Evolutionary conservation across 176 grass and related monocot genomes (phyloP).

Genomic region (Bromus sterilis): DNA sequence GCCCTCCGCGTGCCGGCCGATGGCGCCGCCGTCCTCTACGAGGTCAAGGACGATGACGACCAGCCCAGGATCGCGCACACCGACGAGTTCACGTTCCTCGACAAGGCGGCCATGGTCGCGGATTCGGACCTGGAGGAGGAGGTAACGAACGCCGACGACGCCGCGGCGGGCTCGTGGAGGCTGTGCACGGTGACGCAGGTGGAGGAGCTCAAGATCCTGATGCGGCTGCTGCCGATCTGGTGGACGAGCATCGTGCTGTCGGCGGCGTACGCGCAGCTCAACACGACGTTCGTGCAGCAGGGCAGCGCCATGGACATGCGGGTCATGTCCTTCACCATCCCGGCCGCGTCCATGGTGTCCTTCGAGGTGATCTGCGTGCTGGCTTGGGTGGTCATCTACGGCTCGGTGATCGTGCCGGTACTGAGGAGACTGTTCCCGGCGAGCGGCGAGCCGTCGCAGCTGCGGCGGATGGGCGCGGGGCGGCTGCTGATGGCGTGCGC

Average conservation of each 20-base stretch:
- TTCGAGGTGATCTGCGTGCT: slow-evolving; percentile 45
- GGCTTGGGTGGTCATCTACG: slow-evolving; percentile 41
- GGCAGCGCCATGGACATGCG: slow-evolving; percentile 45
- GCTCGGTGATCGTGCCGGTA: slow-evolving; percentile 30
- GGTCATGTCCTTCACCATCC: slow-evolving; percentile 40
- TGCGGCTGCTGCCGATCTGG: slow-evolving; percentile 53
- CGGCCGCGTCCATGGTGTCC: slow-evolving; percentile 46
- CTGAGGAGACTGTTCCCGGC: not conserved
- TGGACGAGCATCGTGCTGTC: slow-evolving; percentile 40
- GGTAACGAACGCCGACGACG: not conserved
- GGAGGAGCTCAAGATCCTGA: slow-evolving; percentile 73
- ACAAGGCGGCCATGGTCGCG: slow-evolving; percentile 49
- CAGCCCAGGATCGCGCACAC: slow-evolving; percentile 50
- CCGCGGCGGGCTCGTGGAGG: slow-evolving; percentile 2
- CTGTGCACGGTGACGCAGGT: slow-evolving; percentile 85
- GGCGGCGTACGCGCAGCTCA: slow-evolving; percentile 48
- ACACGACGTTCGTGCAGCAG: slow-evolving; percentile 63
- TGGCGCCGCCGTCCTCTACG: slow-evolving; percentile 26
- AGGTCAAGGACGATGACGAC: slow-evolving; percentile 26
- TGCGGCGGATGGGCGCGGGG: slow-evolving; percentile 59
- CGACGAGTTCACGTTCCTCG: slow-evolving; percentile 56
- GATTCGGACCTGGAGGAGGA: slow-evolving; percentile 31
- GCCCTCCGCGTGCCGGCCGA: slow-evolving; percentile 25
- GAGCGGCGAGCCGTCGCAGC: slow-evolving; percentile 36
- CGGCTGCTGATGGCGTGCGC: slow-evolving; percentile 46